phyloP scores from a whole-genome alignment of 768 basidiomycete genomes.

The Termitomyces sp. region DNA sequence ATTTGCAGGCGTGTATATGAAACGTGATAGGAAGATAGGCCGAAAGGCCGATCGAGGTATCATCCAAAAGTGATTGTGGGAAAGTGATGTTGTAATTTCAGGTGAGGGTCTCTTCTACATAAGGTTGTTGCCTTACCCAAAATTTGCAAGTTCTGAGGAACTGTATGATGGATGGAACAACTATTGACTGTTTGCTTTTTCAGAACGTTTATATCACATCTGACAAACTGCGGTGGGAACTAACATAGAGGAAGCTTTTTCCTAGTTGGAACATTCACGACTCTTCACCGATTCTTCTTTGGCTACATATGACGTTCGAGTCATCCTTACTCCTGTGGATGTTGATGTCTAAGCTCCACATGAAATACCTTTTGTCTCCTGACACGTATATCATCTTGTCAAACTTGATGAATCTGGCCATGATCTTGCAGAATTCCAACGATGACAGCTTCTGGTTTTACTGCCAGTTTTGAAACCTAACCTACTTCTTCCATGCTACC shows the following conservation, averaged over 20 bases:
- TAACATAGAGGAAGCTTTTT: not conserved
- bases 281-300: not conserved
- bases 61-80: slow-evolving; percentile 5
- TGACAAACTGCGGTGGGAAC: not conserved
- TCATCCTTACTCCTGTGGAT: not conserved
- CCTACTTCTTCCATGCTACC: not conserved
- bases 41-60: slow-evolving; percentile 2
- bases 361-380: not conserved
- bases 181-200: not conserved
- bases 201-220: not conserved
- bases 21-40: not conserved
- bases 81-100: not conserved
- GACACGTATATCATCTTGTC: not conserved
- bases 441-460: too few relatives aligned
- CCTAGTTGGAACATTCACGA: not conserved
- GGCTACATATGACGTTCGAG: not conserved
- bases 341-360: not conserved
- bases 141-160: not conserved
- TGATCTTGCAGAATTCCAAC: too few relatives aligned
- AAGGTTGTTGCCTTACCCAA: not conserved
- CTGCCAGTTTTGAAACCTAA: not conserved
- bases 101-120: not conserved
- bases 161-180: not conserved
- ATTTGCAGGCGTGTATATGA: not conserved
- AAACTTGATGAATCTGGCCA: not conserved